Percentiles rank a stretch among this genome's conserved stretches.
These are phyloP conservation scores for Annulohypoxylon nitens DNA, from an alignment of 495 filamentous ascomycete species.

Conservation along the genomic window DNA sequence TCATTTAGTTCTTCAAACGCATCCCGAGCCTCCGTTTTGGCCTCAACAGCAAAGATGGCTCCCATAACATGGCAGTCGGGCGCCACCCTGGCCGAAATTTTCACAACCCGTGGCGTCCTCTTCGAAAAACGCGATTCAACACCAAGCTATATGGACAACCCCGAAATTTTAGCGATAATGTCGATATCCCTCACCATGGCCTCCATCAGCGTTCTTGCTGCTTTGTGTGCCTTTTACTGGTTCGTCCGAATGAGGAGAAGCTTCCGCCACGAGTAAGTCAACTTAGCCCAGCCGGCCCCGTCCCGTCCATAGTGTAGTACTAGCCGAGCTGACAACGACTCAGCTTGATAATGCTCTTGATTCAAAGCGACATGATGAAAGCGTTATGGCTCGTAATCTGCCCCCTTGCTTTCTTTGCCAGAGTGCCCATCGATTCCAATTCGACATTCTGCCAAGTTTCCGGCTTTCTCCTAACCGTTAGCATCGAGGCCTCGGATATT, in stretches of 20 bases:
- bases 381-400: conserved; percentile 74
- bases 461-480: conserved; percentile 74
- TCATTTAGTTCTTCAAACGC: conserved; percentile 19
- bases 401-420: conserved; percentile 65
- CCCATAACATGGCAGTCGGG: conserved; percentile 25
- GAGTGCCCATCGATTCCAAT: conserved; percentile 60
- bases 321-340: conserved; percentile 40
- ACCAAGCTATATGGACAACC: conserved; percentile 9
- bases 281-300: background rate
- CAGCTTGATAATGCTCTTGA: conserved; percentile 77
- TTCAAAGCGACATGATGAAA: conserved; percentile 77
- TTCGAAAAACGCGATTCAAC: conserved; percentile 20
- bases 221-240: conserved; percentile 73
- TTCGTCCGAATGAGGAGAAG: conserved; percentile 78
- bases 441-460: conserved; percentile 74
- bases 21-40: conserved; percentile 26
- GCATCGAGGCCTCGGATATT: conserved; percentile 77
- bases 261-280: conserved; percentile 79
- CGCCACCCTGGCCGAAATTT: conserved; percentile 12
- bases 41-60: conserved; percentile 38
- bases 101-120: conserved; percentile 3
- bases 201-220: conserved; percentile 65
- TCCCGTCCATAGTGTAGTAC: background rate
- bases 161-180: conserved; percentile 42
- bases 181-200: conserved; percentile 52